Percentiles rank a stretch among this genome's conserved stretches.
These are phyloP conservation scores for Verticillium tricorpus DNA, from an alignment of 2,329 filamentous ascomycete species.

Conservation along the genomic window DNA sequence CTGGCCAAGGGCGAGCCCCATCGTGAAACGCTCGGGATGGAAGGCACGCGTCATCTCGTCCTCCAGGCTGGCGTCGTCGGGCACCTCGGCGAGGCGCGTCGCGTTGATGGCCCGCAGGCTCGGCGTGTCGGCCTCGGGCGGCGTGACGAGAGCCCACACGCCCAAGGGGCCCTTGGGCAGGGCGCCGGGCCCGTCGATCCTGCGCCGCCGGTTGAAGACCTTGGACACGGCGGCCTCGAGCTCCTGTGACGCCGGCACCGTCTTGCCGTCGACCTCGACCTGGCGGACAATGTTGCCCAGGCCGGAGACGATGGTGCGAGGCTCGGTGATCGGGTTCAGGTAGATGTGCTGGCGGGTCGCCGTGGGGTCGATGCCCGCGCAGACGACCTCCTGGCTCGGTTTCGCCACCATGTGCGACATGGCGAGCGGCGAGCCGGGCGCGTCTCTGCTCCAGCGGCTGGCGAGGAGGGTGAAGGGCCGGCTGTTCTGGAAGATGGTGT, in stretches of 20 bases:
- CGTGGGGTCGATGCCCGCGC: constrained; percentile 11
- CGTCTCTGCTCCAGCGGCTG: constrained; percentile 29
- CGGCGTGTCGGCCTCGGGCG: constrained; percentile 24
- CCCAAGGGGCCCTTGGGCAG: constrained; percentile 44
- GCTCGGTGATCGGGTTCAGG: constrained; percentile 58
- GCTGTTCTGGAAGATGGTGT: constrained; percentile 73
- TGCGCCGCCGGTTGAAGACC: constrained; percentile 43
- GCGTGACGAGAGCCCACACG: constrained; percentile 70
- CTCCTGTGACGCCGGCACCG: constrained; percentile 64
- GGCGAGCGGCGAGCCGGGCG: constrained; percentile 19
- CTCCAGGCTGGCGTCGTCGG: constrained; percentile 3
- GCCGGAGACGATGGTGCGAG: constrained; percentile 57
- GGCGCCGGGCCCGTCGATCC: constrained; percentile 15
- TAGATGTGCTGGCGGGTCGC: constrained; percentile 13
- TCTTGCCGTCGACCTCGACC: constrained; percentile 43
- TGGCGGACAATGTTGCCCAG: constrained; percentile 77
- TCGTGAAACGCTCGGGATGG: constrained; percentile 3
- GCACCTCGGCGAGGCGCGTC: neutral
- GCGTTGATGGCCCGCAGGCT: constrained; percentile 7
- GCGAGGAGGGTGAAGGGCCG: constrained; percentile 53
- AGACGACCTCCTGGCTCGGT: constrained; percentile 31
- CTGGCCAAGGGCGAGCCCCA: neutral
- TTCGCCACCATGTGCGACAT: constrained; percentile 27
- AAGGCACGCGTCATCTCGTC: constrained; percentile 7
- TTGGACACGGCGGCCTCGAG: constrained; percentile 61